These are phyloP conservation scores for Ophiostoma himal-ulmi DNA, from an alignment of 2,329 filamentous ascomycete genomes.

Conservation along the genomic window DNA sequence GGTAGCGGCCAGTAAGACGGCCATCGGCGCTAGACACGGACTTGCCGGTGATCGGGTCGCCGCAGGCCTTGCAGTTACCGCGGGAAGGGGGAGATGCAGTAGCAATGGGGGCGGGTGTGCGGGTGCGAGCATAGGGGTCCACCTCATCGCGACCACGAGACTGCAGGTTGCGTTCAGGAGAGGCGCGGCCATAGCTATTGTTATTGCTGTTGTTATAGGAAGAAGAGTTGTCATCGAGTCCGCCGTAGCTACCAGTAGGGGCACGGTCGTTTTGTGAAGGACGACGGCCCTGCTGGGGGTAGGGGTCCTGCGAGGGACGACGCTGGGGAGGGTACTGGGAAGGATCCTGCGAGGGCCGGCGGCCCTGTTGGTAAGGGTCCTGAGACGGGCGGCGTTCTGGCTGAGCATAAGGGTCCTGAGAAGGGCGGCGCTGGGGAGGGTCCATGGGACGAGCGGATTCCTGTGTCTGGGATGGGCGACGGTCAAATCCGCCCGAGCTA, in stretches of 20 bases:
- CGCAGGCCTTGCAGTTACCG: conserved; percentile 78
- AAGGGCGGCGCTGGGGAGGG: background rate
- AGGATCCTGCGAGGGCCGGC: no score
- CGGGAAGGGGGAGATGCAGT: conserved; percentile 40
- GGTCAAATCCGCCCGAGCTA: background rate
- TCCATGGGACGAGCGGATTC: background rate
- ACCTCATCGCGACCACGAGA: background rate
- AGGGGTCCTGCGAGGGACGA: background rate
- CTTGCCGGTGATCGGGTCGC: conserved; percentile 73
- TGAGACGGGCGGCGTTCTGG: background rate
- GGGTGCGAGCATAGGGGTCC: background rate
- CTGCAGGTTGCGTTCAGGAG: background rate
- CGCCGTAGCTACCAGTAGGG: background rate
- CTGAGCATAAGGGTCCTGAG: background rate
- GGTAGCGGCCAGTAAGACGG: conserved; percentile 84
- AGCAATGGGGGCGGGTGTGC: background rate
- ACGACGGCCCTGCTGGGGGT: background rate
- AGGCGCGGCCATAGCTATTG: background rate
- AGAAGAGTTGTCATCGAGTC: background rate
- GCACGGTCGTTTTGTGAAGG: conserved; percentile 9
- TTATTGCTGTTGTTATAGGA: conserved; percentile 4
- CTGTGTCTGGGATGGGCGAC: conserved; percentile 7
- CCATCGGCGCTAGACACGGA: conserved; percentile 92
- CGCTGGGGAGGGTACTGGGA: no score
- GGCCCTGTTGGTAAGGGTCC: background rate